These are phyloP conservation scores for Penicillium occitanis DNA, from an alignment of 2,329 filamentous ascomycete species.

Conservation along the genomic window DNA sequence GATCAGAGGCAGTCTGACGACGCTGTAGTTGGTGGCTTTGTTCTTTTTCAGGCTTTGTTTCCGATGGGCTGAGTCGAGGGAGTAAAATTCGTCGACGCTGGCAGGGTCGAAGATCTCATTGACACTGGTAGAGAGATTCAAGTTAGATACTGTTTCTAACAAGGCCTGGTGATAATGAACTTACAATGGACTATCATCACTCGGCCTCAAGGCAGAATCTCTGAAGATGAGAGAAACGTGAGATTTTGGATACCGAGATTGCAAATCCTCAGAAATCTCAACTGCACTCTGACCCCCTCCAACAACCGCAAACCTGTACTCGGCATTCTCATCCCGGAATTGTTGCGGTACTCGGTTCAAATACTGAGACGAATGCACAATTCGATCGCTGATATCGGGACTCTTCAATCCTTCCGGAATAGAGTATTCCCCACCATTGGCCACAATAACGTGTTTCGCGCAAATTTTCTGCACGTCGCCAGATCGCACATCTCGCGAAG, in stretches of 20 bases:
- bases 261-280: slow-evolving; percentile 20
- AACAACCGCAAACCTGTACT: slow-evolving; percentile 17
- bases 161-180: neutral
- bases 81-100: slow-evolving; percentile 21
- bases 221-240: slow-evolving; percentile 17
- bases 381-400: neutral
- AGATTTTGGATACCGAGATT: slow-evolving; percentile 19
- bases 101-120: slow-evolving; percentile 22
- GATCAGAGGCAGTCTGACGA: slow-evolving; percentile 17
- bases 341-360: neutral
- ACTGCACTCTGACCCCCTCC: slow-evolving; percentile 21
- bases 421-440: slow-evolving; percentile 18
- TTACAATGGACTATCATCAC: slow-evolving; percentile 23
- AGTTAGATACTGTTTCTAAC: no score
- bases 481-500: neutral
- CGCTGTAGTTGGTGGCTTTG: slow-evolving; percentile 22
- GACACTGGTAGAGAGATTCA: neutral
- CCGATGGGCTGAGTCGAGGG: neutral
- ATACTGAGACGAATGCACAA: slow-evolving; percentile 21
- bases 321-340: slow-evolving; percentile 3
- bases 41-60: slow-evolving; percentile 15
- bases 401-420: slow-evolving; percentile 13
- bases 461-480: slow-evolving; percentile 3
- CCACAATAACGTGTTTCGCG: slow-evolving; percentile 21
- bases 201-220: slow-evolving; percentile 20